Conservation (phyloP, 768 basidiomycete genomes). For the Termitomyces sp. region DNA sequence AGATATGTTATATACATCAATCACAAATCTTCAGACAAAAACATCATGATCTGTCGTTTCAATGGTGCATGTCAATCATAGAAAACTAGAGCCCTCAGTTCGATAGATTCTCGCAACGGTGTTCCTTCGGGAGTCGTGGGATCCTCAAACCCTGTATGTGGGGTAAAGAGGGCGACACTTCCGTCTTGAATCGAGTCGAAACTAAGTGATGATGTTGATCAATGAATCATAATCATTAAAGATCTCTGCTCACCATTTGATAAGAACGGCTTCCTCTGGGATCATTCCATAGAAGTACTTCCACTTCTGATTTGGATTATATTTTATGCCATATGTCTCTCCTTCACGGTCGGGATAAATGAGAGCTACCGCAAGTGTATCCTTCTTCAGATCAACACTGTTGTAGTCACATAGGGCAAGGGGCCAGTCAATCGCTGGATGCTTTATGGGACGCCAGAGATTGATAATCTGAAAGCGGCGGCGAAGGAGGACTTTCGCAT, state of each 20-base stretch:
- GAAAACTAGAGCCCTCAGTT: slow-evolving; percentile 48
- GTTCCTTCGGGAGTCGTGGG: slow-evolving; percentile 37
- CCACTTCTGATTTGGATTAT: slow-evolving; percentile 46
- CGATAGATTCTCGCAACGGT: slow-evolving; percentile 44
- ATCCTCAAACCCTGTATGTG: slow-evolving; percentile 49
- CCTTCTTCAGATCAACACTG: slow-evolving; percentile 33
- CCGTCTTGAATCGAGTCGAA: slow-evolving; percentile 36
- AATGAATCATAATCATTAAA: not conserved
- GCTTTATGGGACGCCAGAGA: slow-evolving; percentile 51
- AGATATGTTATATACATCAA: not conserved
- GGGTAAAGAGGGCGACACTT: slow-evolving; percentile 40
- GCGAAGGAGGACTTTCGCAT: slow-evolving; percentile 37
- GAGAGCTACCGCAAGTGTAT: slow-evolving; percentile 39
- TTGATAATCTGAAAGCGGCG: slow-evolving; percentile 56
- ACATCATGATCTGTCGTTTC: not conserved
- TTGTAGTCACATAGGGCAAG: slow-evolving; percentile 47
- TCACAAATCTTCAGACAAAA: not conserved
- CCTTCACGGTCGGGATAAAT: slow-evolving; percentile 47
- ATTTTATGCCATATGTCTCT: slow-evolving; percentile 42
- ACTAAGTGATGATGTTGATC: slow-evolving; percentile 14
- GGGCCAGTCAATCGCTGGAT: slow-evolving; percentile 45
- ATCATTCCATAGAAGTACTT: slow-evolving; percentile 42
- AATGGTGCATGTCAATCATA: slow-evolving; percentile 28
- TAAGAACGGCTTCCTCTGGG: slow-evolving; percentile 43
- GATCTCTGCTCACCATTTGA: slow-evolving; percentile 41